Evolutionary conservation across 1,284 basidiomycete species (phyloP).

Genomic region (Somion occarium): DNA sequence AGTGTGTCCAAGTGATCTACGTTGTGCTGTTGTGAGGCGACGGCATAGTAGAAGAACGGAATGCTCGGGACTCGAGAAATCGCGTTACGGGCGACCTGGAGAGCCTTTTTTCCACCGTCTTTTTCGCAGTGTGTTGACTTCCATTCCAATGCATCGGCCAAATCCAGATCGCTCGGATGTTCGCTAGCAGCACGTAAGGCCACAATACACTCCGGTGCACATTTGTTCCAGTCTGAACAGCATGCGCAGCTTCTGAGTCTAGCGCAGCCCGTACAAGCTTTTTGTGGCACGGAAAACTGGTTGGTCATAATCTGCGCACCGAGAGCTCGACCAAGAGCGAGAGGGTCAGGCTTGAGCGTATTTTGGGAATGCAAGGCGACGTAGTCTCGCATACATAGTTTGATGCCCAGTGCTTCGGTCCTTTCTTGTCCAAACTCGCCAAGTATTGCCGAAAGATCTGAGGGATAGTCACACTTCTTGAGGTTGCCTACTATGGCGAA

Average conservation of each 20-base stretch:
- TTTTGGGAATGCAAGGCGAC: slow-evolving; percentile 5
- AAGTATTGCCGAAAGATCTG: not conserved
- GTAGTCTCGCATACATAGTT: slow-evolving; percentile 1
- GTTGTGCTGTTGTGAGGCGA: slow-evolving; percentile 23
- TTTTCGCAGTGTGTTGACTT: no score
- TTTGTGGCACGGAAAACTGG: slow-evolving; percentile 2
- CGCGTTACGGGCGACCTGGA: slow-evolving; percentile 34
- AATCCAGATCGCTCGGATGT: no score
- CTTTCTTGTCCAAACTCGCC: slow-evolving; percentile 7
- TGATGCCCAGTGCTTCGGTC: not conserved
- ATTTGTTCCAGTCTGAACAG: no score
- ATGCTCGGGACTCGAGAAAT: slow-evolving; percentile 45
- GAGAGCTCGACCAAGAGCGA: slow-evolving; percentile 39
- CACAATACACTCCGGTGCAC: no score
- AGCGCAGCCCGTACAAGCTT: slow-evolving; percentile 1
- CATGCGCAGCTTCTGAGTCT: no score
- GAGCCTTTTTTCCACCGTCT: no score
- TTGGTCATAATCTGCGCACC: slow-evolving; percentile 32
- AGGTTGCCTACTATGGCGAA: no score
- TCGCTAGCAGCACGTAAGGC: no score
- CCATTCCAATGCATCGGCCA: slow-evolving; percentile 54
- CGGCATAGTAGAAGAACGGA: slow-evolving; percentile 51
- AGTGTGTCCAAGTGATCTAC: slow-evolving; percentile 21
- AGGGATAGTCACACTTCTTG: no score
- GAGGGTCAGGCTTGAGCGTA: slow-evolving; percentile 30